phyloP scores from a whole-genome alignment of 2,329 filamentous ascomycete genomes.

The Mycosphaerelloides madeirae region DNA sequence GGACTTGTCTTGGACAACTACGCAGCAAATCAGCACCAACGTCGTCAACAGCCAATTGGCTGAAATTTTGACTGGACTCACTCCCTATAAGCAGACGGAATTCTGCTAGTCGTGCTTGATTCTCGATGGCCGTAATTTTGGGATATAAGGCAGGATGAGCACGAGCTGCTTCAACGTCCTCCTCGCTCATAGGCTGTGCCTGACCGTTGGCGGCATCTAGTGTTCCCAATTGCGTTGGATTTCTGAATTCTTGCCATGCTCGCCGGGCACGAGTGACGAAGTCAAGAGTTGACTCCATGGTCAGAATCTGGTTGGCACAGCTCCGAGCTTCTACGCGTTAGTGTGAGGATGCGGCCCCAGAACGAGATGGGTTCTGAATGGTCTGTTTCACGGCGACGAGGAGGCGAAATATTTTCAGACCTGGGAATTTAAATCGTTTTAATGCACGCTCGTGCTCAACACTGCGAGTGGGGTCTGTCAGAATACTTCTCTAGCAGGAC shows the following conservation, averaged over 20 bases:
- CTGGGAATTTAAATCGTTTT: no score
- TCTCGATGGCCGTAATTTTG: not conserved
- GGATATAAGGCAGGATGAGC: not conserved
- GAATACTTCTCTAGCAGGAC: no score
- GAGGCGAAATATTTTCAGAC: no score
- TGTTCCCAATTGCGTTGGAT: slow-evolving; percentile 5
- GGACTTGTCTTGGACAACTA: slow-evolving; percentile 12
- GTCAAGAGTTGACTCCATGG: slow-evolving; percentile 16
- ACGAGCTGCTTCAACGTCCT: slow-evolving; percentile 1
- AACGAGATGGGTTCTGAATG: no score
- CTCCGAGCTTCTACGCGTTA: no score
- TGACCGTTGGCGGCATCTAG: not conserved
- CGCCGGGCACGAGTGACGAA: slow-evolving; percentile 14
- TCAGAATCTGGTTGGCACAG: no score
- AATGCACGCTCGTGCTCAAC: no score
- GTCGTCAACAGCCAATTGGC: slow-evolving; percentile 1
- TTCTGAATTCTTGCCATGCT: slow-evolving; percentile 17
- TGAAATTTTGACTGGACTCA: slow-evolving; percentile 1
- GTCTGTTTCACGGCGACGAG: no score
- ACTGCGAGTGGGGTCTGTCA: no score
- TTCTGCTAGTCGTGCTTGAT: slow-evolving; percentile 1
- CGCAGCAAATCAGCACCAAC: slow-evolving; percentile 3
- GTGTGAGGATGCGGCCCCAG: no score
- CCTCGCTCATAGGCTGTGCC: not conserved
- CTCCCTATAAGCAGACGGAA: slow-evolving; percentile 19